These are phyloP conservation scores for Anthoceros angustus DNA, from an alignment of 225 moss, liverwort and hornwort species.

Conservation along the genomic window DNA sequence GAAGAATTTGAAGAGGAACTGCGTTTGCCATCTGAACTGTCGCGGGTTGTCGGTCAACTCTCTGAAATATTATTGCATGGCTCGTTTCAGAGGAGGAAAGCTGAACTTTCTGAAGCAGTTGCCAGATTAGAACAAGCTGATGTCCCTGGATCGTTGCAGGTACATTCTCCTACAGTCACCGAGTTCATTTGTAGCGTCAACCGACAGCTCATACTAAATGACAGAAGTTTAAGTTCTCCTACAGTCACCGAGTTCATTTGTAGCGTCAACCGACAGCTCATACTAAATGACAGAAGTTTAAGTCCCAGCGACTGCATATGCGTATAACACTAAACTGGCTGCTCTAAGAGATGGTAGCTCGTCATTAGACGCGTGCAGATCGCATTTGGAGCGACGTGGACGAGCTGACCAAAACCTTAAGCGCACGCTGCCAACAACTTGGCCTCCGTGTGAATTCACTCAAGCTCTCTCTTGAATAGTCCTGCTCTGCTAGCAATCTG, in stretches of 20 bases:
- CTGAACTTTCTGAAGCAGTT: not conserved
- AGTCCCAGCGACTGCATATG: not conserved
- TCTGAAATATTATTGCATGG: not conserved
- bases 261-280: not conserved
- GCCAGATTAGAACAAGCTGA: constrained; percentile 1
- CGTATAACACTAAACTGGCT: too few relatives aligned
- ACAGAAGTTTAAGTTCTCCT: not conserved
- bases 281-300: not conserved
- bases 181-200: not conserved
- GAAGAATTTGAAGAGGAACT: not conserved
- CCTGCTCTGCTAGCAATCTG: not conserved
- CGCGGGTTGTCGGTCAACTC: not conserved
- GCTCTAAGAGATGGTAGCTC: too few relatives aligned
- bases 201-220: not conserved
- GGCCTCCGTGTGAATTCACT: constrained; percentile 4
- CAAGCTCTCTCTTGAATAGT: not conserved
- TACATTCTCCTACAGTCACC: not conserved
- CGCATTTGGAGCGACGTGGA: not conserved
- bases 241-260: not conserved
- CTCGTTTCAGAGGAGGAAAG: not conserved
- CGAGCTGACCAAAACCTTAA: not conserved
- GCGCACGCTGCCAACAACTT: not conserved
- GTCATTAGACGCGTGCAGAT: constrained; percentile 1
- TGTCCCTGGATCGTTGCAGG: not conserved
- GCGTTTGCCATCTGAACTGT: not conserved